phyloP scores from a whole-genome alignment of 164 flowering plant species.

The Saururus chinensis region DNA sequence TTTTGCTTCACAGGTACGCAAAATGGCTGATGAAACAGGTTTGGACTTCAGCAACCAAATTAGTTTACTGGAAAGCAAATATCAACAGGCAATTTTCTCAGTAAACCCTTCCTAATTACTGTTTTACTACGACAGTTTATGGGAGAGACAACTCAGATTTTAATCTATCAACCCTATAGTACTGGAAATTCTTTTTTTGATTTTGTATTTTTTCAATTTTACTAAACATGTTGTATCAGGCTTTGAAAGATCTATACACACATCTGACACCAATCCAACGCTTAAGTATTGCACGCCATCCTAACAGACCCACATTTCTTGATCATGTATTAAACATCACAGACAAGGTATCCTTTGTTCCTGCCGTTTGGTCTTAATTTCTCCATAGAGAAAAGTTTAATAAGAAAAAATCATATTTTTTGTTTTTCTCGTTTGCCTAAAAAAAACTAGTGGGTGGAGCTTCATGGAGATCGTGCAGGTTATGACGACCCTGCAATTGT shows the following conservation, averaged over 20 bases:
- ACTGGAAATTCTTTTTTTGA: too few species aligned
- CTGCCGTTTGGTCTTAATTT: not conserved
- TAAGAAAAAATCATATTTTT: not conserved
- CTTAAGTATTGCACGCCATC: slow-evolving; percentile 28
- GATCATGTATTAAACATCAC: slow-evolving; percentile 27
- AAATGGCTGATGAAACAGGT: slow-evolving; percentile 28
- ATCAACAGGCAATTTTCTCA: slow-evolving; percentile 14
- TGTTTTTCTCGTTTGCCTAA: slow-evolving; percentile 1
- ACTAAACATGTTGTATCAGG: slow-evolving; percentile 9
- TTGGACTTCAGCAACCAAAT: slow-evolving; percentile 28
- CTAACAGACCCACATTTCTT: slow-evolving; percentile 27
- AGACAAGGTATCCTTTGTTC: slow-evolving; percentile 13
- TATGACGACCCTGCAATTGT: slow-evolving; percentile 25
- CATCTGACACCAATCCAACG: slow-evolving; percentile 28
- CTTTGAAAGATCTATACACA: slow-evolving; percentile 24
- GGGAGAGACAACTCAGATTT: not conserved
- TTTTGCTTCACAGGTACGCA: slow-evolving; percentile 14
- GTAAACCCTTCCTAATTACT: not conserved
- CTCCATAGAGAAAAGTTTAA: not conserved
- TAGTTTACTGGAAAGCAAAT: slow-evolving; percentile 21
- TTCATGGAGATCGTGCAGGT: slow-evolving; percentile 32
- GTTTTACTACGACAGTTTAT: not conserved
- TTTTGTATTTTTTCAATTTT: not conserved
- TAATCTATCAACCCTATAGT: too few species aligned
- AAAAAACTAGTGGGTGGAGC: slow-evolving; percentile 24